Evolutionary conservation across 1,284 basidiomycete species (phyloP), one percentile per base, ranked within the genome.

Genomic region (Polyporus tsugae): DNA sequence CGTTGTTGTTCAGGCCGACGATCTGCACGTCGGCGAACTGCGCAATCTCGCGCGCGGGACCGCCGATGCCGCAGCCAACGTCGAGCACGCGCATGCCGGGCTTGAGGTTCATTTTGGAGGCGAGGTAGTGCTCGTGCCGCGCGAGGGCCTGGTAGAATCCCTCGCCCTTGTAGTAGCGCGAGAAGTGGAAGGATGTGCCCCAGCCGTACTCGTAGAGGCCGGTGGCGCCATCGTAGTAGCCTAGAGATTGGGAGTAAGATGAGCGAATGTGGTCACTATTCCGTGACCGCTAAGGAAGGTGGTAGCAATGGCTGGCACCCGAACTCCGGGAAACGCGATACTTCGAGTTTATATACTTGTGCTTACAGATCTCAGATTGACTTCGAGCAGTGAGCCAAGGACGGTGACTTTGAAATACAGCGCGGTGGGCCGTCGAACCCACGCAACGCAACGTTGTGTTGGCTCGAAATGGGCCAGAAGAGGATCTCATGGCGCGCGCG

Each of bases 61-160:
- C 97, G 71, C 98, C 98, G 66, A 99, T 95, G 80, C 97, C 97
- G 79, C 98, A 99, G 1, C 97, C 97, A 69, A 99, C 97, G 79
- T 99, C 97, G 69, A 99, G 91, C 39, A 99, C 97, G 59, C 92
- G 90, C 96, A 98, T 98, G 53, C 95, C 95, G 6, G 95, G 91
- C 69, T 90, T 90, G 73, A 96, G 84, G 61, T 82, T 80, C 90
- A 97, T 96, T 78, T 95, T 89, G 6, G 91, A 84, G 13, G 97
- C 91, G 72, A 99, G 95, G 84, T 97, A 99, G 84, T 99, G 97
- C 84, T 99, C 97, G 79, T 99, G 97, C 64, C 98, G 93, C 19
- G 97, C 97, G 67, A 99, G 87, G 65, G 94, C 89, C 6, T 88
- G 88, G 55, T 83, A 78, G 78, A 99, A 99, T 1, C 90, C 89